Percentiles rank a stretch among this genome's conserved stretches.
Conservation (phyloP, 352 stramenopile species). For the Phytophthora litchii region DNA sequence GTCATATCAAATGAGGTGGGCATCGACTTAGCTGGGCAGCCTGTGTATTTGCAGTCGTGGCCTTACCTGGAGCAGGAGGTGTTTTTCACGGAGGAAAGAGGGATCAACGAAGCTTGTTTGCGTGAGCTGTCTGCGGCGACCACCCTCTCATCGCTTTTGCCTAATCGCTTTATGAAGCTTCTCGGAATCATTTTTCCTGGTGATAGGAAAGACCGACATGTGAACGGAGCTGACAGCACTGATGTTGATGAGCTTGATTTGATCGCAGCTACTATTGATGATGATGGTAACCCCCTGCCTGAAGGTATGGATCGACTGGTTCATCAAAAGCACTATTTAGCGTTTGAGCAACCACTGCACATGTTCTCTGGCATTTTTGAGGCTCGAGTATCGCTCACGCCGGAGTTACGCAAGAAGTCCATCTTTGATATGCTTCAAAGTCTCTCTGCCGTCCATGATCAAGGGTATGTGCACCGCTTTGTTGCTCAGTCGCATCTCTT, state of each 20-base stretch:
- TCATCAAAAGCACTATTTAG: constrained; percentile 67
- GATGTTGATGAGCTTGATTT: constrained; percentile 46
- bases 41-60: constrained; percentile 81
- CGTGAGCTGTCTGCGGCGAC: constrained; percentile 62
- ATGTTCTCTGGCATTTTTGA: constrained; percentile 80
- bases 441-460: constrained; percentile 68
- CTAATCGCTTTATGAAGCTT: constrained; percentile 63
- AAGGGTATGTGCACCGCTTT: constrained; percentile 79
- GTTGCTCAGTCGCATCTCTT: constrained; percentile 76
- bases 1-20: constrained; percentile 38
- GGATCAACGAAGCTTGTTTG: constrained; percentile 57
- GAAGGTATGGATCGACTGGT: constrained; percentile 45
- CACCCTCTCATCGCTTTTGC: constrained; percentile 44
- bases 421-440: constrained; percentile 77
- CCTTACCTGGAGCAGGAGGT: constrained; percentile 70
- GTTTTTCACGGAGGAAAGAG: constrained; percentile 52
- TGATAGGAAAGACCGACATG: constrained; percentile 37
- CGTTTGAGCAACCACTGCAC: constrained; percentile 81
- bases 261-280: constrained; percentile 40
- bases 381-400: constrained; percentile 49
- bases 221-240: constrained; percentile 8
- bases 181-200: constrained; percentile 77
- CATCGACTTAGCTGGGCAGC: constrained; percentile 54
- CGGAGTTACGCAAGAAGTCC: constrained; percentile 60
- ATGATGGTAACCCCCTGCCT: constrained; percentile 35